Evolutionary conservation across 2,329 filamentous ascomycete species (phyloP).

Genomic region (Fusarium begoniae): DNA sequence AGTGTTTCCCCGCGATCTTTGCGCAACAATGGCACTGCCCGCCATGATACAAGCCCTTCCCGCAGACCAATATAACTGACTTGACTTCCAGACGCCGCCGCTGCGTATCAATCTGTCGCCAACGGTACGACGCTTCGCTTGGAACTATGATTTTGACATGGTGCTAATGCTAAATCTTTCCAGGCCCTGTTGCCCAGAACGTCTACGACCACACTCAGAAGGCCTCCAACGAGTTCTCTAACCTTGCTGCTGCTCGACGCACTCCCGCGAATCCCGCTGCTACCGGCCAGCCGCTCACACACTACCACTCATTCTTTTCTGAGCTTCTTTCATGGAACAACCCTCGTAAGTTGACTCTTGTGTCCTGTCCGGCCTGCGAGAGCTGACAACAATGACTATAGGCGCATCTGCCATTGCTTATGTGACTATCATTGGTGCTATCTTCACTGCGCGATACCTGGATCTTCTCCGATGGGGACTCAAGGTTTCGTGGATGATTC

Average conservation of each 20-base stretch:
- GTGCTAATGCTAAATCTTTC: conserved; percentile 20
- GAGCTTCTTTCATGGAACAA: conserved; percentile 76
- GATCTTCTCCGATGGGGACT: conserved; percentile 72
- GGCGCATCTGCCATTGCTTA: conserved; percentile 74
- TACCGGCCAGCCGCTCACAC: conserved; percentile 70
- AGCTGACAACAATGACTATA: conserved; percentile 44
- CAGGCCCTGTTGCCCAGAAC: conserved; percentile 68
- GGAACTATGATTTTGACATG: neutral
- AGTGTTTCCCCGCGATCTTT: conserved; percentile 19
- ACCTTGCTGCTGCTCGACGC: conserved; percentile 65
- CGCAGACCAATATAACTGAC: conserved; percentile 44
- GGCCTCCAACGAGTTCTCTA: conserved; percentile 65
- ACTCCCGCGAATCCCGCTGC: conserved; percentile 63
- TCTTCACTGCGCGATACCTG: conserved; percentile 72
- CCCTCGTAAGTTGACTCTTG: conserved; percentile 61
- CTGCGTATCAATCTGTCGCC: conserved; percentile 59
- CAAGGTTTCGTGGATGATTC: conserved; percentile 71
- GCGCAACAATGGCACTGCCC: conserved; percentile 1
- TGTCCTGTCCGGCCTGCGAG: neutral
- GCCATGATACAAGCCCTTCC: neutral
- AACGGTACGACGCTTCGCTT: conserved; percentile 52
- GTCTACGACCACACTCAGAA: conserved; percentile 65
- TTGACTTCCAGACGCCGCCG: conserved; percentile 54
- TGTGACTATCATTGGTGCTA: conserved; percentile 63
- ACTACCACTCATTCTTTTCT: conserved; percentile 77